phyloP scores from a whole-genome alignment of 306 rosid genomes.

The barrel medic (Medicago truncatula) region MtrunA17r5.0-ANR NC_053042.1:53555001-53555500 shows the following conservation, averaged over 20 bases:
- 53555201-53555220: slow-evolving; percentile 66
- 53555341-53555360: background rate
- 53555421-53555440: slow-evolving; percentile 65
- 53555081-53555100: slow-evolving; percentile 68
- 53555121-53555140: slow-evolving; percentile 58
- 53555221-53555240: slow-evolving; percentile 79
- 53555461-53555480: background rate
- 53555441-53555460: slow-evolving; percentile 48
- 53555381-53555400: slow-evolving; percentile 58
- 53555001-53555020: slow-evolving; percentile 5
- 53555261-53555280: slow-evolving; percentile 60
- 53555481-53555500: background rate
- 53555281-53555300: background rate
- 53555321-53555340: background rate
- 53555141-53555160: slow-evolving; percentile 26
- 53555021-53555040: slow-evolving; percentile 52
- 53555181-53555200: slow-evolving; percentile 51
- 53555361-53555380: slow-evolving; percentile 58
- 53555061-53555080: slow-evolving; percentile 88
- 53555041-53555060: slow-evolving; percentile 80
- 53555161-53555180: background rate
- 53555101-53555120: slow-evolving; percentile 71
- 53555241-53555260: slow-evolving; percentile 78
- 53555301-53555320: background rate
- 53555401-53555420: slow-evolving; percentile 73